Conservation (phyloP, 495 filamentous ascomycete genomes). For the Cercophora newfieldiana region DNA sequence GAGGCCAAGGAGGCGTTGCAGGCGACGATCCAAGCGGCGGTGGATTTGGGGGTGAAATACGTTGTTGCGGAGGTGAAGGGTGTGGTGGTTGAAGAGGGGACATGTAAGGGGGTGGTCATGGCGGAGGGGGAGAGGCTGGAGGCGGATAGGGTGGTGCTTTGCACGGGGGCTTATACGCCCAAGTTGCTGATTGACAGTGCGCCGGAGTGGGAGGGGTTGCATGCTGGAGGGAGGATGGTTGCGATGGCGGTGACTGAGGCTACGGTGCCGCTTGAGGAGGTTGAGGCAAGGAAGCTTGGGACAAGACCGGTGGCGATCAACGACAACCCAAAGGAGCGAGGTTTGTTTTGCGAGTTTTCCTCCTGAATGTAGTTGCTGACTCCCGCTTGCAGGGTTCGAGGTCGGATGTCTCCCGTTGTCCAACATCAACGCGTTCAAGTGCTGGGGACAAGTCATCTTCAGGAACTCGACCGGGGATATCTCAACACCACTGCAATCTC, state of each 20-base stretch:
- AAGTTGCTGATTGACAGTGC: slow-evolving; percentile 58
- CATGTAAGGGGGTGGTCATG: slow-evolving; percentile 44
- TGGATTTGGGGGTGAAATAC: slow-evolving; percentile 55
- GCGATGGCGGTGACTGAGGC: slow-evolving; percentile 58
- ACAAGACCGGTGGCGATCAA: slow-evolving; percentile 40
- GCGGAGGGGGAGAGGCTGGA: slow-evolving; percentile 39
- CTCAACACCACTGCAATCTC: slow-evolving; percentile 49
- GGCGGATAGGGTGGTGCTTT: slow-evolving; percentile 53
- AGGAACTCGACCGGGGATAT: slow-evolving; percentile 50
- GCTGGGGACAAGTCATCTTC: slow-evolving; percentile 54
- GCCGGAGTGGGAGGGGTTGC: slow-evolving; percentile 33
- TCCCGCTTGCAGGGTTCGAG: not conserved
- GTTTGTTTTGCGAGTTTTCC: not conserved
- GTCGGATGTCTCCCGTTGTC: slow-evolving; percentile 37
- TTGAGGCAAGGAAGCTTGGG: slow-evolving; percentile 29
- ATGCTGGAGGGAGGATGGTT: slow-evolving; percentile 52
- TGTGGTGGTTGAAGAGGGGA: slow-evolving; percentile 39
- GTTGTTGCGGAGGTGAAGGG: slow-evolving; percentile 47
- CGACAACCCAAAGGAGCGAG: slow-evolving; percentile 25
- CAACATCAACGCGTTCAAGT: slow-evolving; percentile 50
- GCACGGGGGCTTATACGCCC: slow-evolving; percentile 60
- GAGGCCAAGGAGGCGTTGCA: slow-evolving; percentile 57
- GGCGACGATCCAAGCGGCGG: slow-evolving; percentile 45
- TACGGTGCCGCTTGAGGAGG: slow-evolving; percentile 37
- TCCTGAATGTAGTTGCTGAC: not conserved